Percentiles rank a stretch among this genome's conserved stretches.
Evolutionary conservation across 1,284 basidiomycete genomes (phyloP).

Genomic region (Albatrellus sp.): DNA sequence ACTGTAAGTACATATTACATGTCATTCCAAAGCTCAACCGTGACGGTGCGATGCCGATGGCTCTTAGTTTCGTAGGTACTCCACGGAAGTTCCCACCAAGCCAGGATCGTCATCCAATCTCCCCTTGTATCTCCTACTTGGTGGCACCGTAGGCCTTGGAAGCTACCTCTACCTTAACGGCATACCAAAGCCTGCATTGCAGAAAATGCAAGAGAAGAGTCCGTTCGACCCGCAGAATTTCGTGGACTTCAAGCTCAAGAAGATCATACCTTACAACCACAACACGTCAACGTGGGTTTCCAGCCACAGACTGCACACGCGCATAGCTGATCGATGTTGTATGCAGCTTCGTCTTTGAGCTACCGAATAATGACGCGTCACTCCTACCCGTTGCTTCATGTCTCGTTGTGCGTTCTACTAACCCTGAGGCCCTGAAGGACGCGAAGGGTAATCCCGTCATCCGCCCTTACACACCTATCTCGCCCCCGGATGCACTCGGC

Average conservation of each 20-base stretch:
- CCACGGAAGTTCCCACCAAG: constrained; percentile 30
- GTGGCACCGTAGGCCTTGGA: constrained; percentile 36
- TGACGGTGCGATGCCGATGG: constrained; percentile 8
- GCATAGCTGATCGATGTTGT: background rate
- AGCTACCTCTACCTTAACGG: constrained; percentile 36
- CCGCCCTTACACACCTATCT: constrained; percentile 82
- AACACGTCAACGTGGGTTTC: constrained; percentile 59
- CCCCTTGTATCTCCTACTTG: constrained; percentile 35
- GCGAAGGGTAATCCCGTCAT: constrained; percentile 84
- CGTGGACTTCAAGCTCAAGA: constrained; percentile 72
- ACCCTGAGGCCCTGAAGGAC: constrained; percentile 52
- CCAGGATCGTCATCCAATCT: constrained; percentile 38
- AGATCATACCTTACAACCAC: constrained; percentile 86
- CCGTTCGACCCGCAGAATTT: constrained; percentile 67
- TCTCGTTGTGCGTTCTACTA: constrained; percentile 43
- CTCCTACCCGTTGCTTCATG: constrained; percentile 69
- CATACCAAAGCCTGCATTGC: constrained; percentile 12
- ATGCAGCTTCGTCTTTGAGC: constrained; percentile 69
- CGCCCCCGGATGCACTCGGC: constrained; percentile 58
- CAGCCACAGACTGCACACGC: background rate
- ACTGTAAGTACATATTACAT: constrained; percentile 18
- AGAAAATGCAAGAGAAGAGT: constrained; percentile 37
- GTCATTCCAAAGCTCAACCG: background rate
- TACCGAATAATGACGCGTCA: constrained; percentile 73
- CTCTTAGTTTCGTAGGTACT: constrained; percentile 25